These are phyloP conservation scores for Cryphonectria radicalis DNA, from an alignment of 2,329 filamentous ascomycete genomes.

Conservation along the genomic window DNA sequence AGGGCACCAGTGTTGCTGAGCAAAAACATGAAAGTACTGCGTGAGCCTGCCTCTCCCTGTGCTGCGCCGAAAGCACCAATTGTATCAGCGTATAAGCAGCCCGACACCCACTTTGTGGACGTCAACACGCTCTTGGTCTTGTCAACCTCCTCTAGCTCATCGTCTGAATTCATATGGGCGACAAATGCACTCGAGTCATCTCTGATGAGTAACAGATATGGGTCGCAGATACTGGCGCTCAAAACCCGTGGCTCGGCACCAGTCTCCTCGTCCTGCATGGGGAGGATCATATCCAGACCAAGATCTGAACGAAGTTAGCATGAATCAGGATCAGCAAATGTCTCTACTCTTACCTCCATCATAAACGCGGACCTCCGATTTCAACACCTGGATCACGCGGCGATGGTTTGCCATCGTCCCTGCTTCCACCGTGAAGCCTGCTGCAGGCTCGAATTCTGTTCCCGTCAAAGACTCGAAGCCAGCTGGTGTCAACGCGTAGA, in stretches of 20 bases:
- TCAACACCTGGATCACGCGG: conserved; percentile 85
- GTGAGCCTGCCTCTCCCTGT: conserved; percentile 45
- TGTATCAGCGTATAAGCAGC: conserved; percentile 78
- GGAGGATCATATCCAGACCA: conserved; percentile 86
- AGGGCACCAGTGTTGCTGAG: conserved; percentile 76
- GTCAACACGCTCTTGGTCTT: conserved; percentile 60
- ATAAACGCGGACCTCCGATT: conserved; percentile 86
- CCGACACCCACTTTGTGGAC: conserved; percentile 77
- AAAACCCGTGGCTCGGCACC: conserved; percentile 79
- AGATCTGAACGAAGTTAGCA: conserved; percentile 63
- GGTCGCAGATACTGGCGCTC: conserved; percentile 83
- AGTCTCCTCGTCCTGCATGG: conserved; percentile 89
- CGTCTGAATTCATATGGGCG: conserved; percentile 76
- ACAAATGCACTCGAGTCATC: conserved; percentile 83
- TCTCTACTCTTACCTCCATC: conserved; percentile 70
- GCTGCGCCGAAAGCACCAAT: conserved; percentile 56
- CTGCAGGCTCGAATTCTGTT: conserved; percentile 89
- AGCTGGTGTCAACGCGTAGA: conserved; percentile 75
- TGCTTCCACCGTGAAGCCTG: conserved; percentile 84
- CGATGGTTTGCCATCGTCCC: conserved; percentile 80
- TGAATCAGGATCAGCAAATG: conserved; percentile 4
- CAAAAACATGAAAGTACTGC: conserved; percentile 73
- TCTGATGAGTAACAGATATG: conserved; percentile 80
- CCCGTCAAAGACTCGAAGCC: conserved; percentile 76
- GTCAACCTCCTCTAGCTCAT: conserved; percentile 84